phyloP scores from a whole-genome alignment of 768 basidiomycete genomes.

The Daedaleopsis nitida region DNA sequence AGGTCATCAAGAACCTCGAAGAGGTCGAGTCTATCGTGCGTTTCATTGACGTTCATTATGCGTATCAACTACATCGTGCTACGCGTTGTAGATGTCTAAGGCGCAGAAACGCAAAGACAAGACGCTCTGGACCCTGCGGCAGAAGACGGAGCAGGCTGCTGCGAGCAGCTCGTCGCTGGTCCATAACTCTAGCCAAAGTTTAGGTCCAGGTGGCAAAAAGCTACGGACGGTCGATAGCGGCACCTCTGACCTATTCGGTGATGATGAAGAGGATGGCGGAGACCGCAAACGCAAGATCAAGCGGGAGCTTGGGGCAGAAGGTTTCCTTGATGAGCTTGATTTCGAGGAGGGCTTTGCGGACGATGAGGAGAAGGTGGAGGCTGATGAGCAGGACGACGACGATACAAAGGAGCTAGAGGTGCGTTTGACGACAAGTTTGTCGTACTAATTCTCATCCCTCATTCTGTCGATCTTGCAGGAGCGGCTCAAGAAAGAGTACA shows the following conservation, averaged over 20 bases:
- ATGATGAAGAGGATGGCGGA: constrained; percentile 53
- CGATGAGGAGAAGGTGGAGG: constrained; percentile 76
- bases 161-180: constrained; percentile 49
- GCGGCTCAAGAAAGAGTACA: constrained; percentile 82
- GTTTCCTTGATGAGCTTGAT: constrained; percentile 79
- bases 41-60: constrained; percentile 12
- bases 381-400: constrained; percentile 75
- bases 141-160: constrained; percentile 31
- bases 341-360: constrained; percentile 87
- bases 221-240: constrained; percentile 73
- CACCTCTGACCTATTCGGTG: constrained; percentile 60
- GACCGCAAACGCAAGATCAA: constrained; percentile 47
- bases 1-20: constrained; percentile 68
- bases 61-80: constrained; percentile 21
- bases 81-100: constrained; percentile 42
- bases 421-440: constrained; percentile 19
- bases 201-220: constrained; percentile 68
- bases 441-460: not conserved
- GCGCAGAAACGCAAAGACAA: constrained; percentile 77
- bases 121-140: constrained; percentile 67
- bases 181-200: constrained; percentile 52
- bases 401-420: constrained; percentile 85
- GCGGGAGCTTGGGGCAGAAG: constrained; percentile 71
- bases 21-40: constrained; percentile 70
- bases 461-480: constrained; percentile 47